Evolutionary conservation across 129 eudicot genomes (phyloP).

Genomic region (Scalesia atractyloides): DNA sequence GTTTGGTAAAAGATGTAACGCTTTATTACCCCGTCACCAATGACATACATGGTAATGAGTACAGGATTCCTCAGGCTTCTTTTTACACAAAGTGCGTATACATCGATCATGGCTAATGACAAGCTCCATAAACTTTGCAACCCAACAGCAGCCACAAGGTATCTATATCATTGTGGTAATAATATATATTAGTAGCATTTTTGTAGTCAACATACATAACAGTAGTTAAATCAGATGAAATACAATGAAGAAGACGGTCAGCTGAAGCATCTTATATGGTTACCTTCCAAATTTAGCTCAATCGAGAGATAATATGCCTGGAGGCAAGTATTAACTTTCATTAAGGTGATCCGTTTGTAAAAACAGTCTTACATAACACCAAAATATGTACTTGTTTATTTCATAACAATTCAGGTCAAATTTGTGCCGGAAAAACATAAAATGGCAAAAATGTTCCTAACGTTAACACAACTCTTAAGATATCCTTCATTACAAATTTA

Average conservation of each 20-base stretch:
- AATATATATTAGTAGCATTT: too few species aligned
- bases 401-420: not conserved
- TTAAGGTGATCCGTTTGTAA: not conserved
- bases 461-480: too few species aligned
- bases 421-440: not conserved
- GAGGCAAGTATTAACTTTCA: not conserved
- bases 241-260: not conserved
- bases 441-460: not conserved
- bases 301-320: not conserved
- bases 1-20: not conserved
- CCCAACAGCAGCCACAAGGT: conserved; percentile 87
- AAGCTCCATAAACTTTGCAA: conserved; percentile 88
- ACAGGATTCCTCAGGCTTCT: conserved; percentile 66
- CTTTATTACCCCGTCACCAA: conserved; percentile 83
- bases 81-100: conserved; percentile 66
- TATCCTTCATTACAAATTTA: not conserved
- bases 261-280: not conserved
- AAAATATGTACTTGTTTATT: not conserved
- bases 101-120: conserved; percentile 59
- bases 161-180: conserved; percentile 47
- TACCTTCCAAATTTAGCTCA: not conserved
- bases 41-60: conserved; percentile 57
- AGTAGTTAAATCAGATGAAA: not conserved
- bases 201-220: not conserved
- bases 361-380: not conserved